Percentiles rank a stretch among this genome's conserved stretches.
These are phyloP conservation scores for Geotrichum candidum DNA, from an alignment of 1,139 yeast species.

Conservation along the genomic window DNA sequence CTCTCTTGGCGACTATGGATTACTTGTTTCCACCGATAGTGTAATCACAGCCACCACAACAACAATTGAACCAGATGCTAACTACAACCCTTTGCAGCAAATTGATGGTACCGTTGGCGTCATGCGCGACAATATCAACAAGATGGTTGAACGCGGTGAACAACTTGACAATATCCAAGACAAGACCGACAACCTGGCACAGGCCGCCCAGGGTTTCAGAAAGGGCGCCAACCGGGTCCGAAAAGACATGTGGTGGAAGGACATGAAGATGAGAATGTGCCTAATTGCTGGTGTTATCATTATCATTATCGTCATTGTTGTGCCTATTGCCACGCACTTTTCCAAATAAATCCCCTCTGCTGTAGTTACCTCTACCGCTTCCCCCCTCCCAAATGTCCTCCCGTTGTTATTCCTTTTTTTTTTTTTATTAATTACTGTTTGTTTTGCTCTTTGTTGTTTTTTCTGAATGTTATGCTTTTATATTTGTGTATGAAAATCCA, in stretches of 20 bases:
- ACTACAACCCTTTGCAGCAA: conserved; percentile 43
- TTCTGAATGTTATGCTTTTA: no score
- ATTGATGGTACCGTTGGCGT: conserved; percentile 96
- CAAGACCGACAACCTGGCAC: conserved; percentile 89
- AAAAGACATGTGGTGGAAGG: conserved; percentile 99
- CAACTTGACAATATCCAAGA: conserved; percentile 89
- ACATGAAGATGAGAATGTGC: conserved; percentile 93
- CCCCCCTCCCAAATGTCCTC: no score
- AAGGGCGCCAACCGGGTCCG: conserved; percentile 96
- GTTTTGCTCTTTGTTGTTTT: not conserved
- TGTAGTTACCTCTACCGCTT: no score
- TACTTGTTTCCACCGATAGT: not conserved
- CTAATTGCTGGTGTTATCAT: conserved; percentile 76
- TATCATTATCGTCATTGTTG: conserved; percentile 79
- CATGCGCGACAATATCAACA: conserved; percentile 96
- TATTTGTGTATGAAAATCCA: not conserved
- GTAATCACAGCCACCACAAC: not conserved
- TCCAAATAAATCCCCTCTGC: not conserved
- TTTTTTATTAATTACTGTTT: no score
- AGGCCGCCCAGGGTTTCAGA: conserved; percentile 91
- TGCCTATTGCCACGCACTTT: conserved; percentile 72
- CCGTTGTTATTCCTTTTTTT: no score
- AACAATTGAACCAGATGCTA: not conserved
- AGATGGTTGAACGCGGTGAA: conserved; percentile 93
- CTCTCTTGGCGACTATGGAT: not conserved